These are phyloP conservation scores for Anthracocystis setariae DNA, from an alignment of 1,284 basidiomycete genomes.

Conservation along the genomic window DNA sequence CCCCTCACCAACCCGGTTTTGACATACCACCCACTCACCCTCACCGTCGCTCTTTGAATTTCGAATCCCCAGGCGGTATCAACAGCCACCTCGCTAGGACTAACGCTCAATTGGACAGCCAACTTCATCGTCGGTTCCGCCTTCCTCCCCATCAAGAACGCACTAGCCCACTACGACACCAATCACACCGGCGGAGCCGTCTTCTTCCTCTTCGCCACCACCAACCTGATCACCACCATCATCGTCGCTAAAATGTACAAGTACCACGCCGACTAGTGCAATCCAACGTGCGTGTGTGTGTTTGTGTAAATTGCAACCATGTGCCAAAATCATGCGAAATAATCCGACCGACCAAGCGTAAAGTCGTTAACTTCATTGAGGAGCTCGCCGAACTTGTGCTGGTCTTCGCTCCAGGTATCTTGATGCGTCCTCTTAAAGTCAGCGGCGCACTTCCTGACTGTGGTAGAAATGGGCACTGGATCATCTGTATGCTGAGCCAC, in stretches of 20 bases:
- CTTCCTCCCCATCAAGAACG: conserved; percentile 83
- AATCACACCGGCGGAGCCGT: conserved; percentile 55
- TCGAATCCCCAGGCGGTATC: conserved; percentile 77
- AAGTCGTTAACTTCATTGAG: conserved; percentile 63
- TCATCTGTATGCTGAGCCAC: conserved; percentile 84
- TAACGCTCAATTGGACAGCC: conserved; percentile 85
- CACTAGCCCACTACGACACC: conserved; percentile 70
- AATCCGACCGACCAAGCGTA: conserved; percentile 62
- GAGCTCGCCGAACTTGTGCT: conserved; percentile 81
- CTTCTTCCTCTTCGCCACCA: conserved; percentile 52
- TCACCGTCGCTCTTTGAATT: neutral
- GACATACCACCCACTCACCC: neutral
- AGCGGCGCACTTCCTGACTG: conserved; percentile 86
- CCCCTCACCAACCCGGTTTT: neutral
- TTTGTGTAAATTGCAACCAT: too few relatives aligned
- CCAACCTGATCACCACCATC: conserved; percentile 46
- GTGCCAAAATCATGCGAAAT: conserved; percentile 57
- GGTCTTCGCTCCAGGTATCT: conserved; percentile 91
- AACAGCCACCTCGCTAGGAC: conserved; percentile 81
- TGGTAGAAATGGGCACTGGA: conserved; percentile 89
- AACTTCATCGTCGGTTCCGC: conserved; percentile 84
- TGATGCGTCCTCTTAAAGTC: conserved; percentile 78
- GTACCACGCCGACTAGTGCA: conserved; percentile 23
- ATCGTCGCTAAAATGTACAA: conserved; percentile 45
- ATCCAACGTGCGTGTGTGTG: too few relatives aligned